Evolutionary conservation across 345 rosid genomes (phyloP), one percentile per base, ranked within the genome.

Genomic region (Boechera divaricarpa): DNA sequence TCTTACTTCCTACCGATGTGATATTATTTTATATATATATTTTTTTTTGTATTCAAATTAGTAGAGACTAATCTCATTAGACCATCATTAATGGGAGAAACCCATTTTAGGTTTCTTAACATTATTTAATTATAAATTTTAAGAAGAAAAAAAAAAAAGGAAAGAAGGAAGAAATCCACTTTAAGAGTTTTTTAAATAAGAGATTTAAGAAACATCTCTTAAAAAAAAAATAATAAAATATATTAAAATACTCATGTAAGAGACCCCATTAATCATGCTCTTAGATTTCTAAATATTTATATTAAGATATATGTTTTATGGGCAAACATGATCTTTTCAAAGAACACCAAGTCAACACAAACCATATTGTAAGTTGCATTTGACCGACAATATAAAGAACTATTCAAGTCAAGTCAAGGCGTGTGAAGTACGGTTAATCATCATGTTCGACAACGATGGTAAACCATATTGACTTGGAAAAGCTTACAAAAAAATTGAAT

Each of bases 301-400:
- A 41, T 16, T 59, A 24, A 38, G 31, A 42, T 28, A 29, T 5
- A 31, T 24, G 6, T 65, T 65, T 28, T n/a, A 47, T 29, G 47
- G 28, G 41, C 11, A 28, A 47, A 29, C 12, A 21, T 32, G 42
- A 67, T 1, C 2, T 36, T 12, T 35, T 62, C 70, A 63, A 42
- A 54, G 26, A 26, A n/a, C 5, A 77, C 70, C 48, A 62, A 77
- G 65, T 69, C 80, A 69, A 63, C 42, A 63, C 7, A 69, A 42
- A n/a, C 80, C 75, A 76, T 62, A 53, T n/a, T 69, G 33, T 24
- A 61, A 15, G 75, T 76, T 76, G 10, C 39, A 42, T 18, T 76
- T 35, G 41, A 66, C 58, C 5, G 16, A 4, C 18, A 15, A 52
- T 32, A 18, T 1, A 24, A 10, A 44, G 29, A 56, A 15, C n/a